phyloP scores from a whole-genome alignment of 371 early-diverging fungal species.

The Apophysomyces ossiformis region DNA sequence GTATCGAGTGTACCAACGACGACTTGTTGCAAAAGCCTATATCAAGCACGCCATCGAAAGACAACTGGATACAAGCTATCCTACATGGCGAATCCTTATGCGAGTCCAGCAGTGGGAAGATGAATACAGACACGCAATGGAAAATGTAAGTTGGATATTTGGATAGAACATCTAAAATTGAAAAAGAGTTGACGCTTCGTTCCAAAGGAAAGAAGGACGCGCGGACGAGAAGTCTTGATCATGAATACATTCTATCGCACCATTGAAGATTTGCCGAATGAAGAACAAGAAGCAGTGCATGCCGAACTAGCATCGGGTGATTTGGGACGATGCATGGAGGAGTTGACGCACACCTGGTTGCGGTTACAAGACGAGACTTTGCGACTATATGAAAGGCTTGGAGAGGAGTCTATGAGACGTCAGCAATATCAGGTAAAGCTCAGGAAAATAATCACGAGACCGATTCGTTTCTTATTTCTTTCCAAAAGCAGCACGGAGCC shows the following conservation, averaged over 20 bases:
- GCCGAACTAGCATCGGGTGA: conserved; percentile 12
- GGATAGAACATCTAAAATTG: neutral
- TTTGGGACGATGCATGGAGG: conserved; percentile 16
- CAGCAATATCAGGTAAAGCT: conserved; percentile 26
- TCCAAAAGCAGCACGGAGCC: conserved; percentile 20
- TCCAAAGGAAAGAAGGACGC: neutral
- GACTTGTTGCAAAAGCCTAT: conserved; percentile 18
- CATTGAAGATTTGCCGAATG: conserved; percentile 21
- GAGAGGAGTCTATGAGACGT: conserved; percentile 30
- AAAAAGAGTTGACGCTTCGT: neutral
- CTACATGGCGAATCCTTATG: conserved; percentile 20
- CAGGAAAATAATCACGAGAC: neutral
- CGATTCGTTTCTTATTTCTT: neutral
- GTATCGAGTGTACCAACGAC: conserved; percentile 24
- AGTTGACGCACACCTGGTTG: conserved; percentile 29
- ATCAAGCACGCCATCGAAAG: conserved; percentile 25
- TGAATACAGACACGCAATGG: conserved; percentile 26
- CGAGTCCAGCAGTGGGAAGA: conserved; percentile 33
- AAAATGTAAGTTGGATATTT: conserved; percentile 19
- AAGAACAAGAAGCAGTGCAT: conserved; percentile 19
- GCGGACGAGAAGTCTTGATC: neutral
- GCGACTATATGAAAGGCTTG: conserved; percentile 18
- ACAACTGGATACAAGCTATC: conserved; percentile 21
- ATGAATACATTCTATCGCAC: conserved; percentile 18
- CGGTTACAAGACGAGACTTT: conserved; percentile 32